Conservation (phyloP, 2,329 filamentous ascomycete genomes). For the Aureobasidium sp. region DNA sequence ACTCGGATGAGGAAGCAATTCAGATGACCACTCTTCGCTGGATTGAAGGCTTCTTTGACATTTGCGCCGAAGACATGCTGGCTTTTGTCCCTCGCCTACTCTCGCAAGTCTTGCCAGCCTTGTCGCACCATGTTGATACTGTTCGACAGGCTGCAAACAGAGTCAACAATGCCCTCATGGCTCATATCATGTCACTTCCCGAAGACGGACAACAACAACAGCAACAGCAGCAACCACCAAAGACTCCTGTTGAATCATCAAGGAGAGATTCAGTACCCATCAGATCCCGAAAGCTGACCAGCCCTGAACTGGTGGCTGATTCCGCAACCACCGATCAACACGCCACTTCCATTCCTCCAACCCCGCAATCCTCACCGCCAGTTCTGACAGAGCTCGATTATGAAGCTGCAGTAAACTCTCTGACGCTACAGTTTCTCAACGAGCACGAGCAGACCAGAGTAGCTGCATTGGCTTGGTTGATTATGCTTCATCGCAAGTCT, state of each 20-base stretch:
- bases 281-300: conserved; percentile 14
- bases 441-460: conserved; percentile 95
- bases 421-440: conserved; percentile 90
- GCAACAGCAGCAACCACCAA: conserved; percentile 24
- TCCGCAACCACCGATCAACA: not conserved
- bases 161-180: conserved; percentile 85
- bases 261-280: conserved; percentile 36
- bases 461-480: conserved; percentile 88
- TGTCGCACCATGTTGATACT: conserved; percentile 84
- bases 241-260: conserved; percentile 14
- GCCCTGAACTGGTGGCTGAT: not conserved
- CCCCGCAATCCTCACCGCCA: conserved; percentile 29
- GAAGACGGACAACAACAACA: conserved; percentile 44
- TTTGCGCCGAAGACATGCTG: conserved; percentile 92
- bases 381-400: conserved; percentile 78
- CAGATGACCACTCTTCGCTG: conserved; percentile 84
- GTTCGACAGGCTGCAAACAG: conserved; percentile 82
- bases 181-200: conserved; percentile 86
- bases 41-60: conserved; percentile 95
- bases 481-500: conserved; percentile 95
- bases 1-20: conserved; percentile 81
- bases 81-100: conserved; percentile 89
- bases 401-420: conserved; percentile 83
- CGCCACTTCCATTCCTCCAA: not conserved
- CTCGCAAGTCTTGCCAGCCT: conserved; percentile 83